Evolutionary conservation across 768 basidiomycete species (phyloP).

Genomic region (Lanmaoa rubissima): DNA sequence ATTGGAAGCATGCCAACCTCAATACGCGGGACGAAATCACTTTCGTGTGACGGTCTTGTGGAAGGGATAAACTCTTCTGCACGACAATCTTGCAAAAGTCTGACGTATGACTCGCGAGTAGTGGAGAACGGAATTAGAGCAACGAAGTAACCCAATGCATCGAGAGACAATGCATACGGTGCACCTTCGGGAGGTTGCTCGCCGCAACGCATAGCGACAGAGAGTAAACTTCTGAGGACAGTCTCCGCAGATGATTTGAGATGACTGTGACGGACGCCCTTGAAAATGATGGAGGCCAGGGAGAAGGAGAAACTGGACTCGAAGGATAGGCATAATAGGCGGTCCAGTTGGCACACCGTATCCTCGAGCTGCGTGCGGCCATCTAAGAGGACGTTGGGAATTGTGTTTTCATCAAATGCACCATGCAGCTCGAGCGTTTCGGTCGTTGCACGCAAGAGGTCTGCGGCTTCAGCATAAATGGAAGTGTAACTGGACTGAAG

Average conservation of each 20-base stretch:
- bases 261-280: constrained; percentile 71
- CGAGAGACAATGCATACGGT: constrained; percentile 47
- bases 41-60: constrained; percentile 38
- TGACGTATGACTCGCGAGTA: constrained; percentile 51
- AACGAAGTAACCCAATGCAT: constrained; percentile 76
- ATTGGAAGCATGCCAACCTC: constrained; percentile 60
- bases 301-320: constrained; percentile 79
- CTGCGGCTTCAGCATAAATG: constrained; percentile 66
- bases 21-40: constrained; percentile 49
- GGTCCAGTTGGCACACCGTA: constrained; percentile 68
- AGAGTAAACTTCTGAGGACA: constrained; percentile 60
- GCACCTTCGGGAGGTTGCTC: constrained; percentile 38
- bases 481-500: constrained; percentile 74
- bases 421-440: constrained; percentile 62
- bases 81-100: constrained; percentile 61
- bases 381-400: constrained; percentile 59
- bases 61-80: constrained; percentile 47
- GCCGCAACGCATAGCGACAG: constrained; percentile 52
- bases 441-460: constrained; percentile 62
- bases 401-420: constrained; percentile 51
- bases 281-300: constrained; percentile 80
- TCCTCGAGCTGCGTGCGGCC: constrained; percentile 65
- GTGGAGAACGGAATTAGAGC: constrained; percentile 72
- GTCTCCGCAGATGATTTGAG: constrained; percentile 61
- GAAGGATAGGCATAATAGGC: constrained; percentile 72